A percentile compares a stretch with the other conserved stretches of the same genome.
Evolutionary conservation across 345 rosid genomes (phyloP).

Genomic region (Hibiscus trionum): DNA sequence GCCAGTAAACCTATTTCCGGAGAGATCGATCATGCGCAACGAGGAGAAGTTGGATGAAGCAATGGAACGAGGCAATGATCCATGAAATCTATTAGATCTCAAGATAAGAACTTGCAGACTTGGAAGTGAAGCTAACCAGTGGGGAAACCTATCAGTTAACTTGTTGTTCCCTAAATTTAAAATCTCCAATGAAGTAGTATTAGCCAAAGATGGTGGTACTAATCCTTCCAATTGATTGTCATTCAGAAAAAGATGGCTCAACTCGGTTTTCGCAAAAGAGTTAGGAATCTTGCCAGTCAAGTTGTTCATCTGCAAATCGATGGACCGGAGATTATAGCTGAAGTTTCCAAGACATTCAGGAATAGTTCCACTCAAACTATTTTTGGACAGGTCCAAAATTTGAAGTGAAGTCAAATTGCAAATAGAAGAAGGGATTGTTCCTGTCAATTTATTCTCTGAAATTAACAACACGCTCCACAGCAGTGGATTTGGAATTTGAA

Average conservation of each 20-base stretch:
- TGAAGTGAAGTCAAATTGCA: background rate
- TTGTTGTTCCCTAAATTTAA: background rate
- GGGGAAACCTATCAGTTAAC: background rate
- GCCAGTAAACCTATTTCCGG: background rate
- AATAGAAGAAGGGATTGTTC: background rate
- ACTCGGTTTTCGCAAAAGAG: background rate
- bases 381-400: background rate
- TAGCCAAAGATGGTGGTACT: background rate
- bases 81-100: background rate
- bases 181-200: background rate
- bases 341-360: background rate
- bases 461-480: rapidly evolving
- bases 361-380: background rate
- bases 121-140: background rate
- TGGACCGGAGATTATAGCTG: rapidly evolving
- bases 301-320: background rate
- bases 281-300: background rate
- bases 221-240: background rate
- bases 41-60: background rate
- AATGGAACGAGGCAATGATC: background rate
- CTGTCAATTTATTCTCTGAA: background rate
- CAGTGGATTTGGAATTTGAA: background rate
- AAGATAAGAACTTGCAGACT: background rate
- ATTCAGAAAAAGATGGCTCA: background rate
- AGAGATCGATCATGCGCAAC: background rate